phyloP scores from a whole-genome alignment of 352 stramenopile species.

The Phytopythium helicoides region DNA sequence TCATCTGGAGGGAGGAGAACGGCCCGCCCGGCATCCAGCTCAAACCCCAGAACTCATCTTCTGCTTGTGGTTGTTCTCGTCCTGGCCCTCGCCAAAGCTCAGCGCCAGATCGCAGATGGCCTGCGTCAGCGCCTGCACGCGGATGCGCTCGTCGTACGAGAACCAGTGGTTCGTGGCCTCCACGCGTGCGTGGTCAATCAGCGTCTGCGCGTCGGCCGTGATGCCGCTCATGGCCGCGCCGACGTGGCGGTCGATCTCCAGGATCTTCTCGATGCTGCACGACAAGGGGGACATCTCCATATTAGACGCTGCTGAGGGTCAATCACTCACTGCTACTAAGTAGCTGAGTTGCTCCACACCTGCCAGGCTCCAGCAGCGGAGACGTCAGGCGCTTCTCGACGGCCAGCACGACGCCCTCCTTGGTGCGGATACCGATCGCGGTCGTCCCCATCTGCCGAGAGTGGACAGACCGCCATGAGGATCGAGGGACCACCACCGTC shows the following conservation, averaged over 20 bases:
- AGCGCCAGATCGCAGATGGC: conserved; percentile 98
- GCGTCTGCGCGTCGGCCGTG: conserved; percentile 97
- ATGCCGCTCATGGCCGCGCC: conserved; percentile 98
- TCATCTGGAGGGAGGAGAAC: conserved; percentile 70
- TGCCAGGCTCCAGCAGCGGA: conserved; percentile 92
- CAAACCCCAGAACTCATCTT: conserved; percentile 94
- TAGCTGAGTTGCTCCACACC: conserved; percentile 25
- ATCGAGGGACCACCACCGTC: not conserved
- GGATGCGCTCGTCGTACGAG: conserved; percentile 98
- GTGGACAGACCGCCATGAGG: not conserved
- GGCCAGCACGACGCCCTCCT: conserved; percentile 96
- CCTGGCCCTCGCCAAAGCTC: conserved; percentile 91
- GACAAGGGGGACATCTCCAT: conserved; percentile 2
- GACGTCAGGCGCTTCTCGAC: conserved; percentile 99
- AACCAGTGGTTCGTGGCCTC: conserved; percentile 99
- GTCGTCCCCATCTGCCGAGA: conserved; percentile 93
- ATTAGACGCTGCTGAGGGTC: too few relatives aligned
- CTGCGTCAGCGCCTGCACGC: conserved; percentile 97
- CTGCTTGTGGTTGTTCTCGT: conserved; percentile 94
- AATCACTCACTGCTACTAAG: too few relatives aligned
- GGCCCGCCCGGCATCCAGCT: conserved; percentile 51
- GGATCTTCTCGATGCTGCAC: conserved; percentile 98
- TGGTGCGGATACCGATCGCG: conserved; percentile 97
- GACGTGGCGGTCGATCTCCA: conserved; percentile 98
- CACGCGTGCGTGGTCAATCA: conserved; percentile 99